Evolutionary conservation across 441 rosid genomes (phyloP).

Genomic region (Jatropha multifida): DNA sequence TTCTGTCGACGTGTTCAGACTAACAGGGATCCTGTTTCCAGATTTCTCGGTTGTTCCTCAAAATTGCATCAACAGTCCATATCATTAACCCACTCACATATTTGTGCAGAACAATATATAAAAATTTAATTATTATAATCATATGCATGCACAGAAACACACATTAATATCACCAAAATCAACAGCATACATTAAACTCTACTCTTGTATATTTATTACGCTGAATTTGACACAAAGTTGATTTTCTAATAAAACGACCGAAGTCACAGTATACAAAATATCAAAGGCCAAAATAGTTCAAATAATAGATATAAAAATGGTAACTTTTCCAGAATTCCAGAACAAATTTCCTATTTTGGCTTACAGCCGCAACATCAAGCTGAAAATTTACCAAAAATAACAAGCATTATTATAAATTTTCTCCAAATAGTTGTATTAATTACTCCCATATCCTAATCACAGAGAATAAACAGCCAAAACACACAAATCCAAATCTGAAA

Average conservation of each 20-base stretch:
- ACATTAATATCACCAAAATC: not conserved
- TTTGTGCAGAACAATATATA: not conserved
- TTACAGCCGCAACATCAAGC: not conserved
- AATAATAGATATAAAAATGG: not conserved
- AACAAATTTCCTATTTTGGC: conserved; percentile 9
- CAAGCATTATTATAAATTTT: not conserved
- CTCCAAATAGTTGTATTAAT: not conserved
- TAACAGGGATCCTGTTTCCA: not conserved
- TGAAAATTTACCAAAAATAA: not conserved
- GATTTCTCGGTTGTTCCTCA: not conserved
- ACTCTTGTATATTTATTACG: too few species aligned
- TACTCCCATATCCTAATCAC: not conserved
- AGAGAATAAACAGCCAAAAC: not conserved
- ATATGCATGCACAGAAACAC: too few species aligned
- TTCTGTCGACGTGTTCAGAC: not conserved
- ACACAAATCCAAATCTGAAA: not conserved
- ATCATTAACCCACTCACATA: not conserved
- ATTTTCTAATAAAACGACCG: conserved; percentile 7
- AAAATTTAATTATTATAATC: too few species aligned
- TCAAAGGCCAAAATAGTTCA: not conserved
- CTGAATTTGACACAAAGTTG: not conserved
- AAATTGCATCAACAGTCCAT: not conserved
- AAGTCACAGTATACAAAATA: not conserved
- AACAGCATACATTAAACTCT: not conserved
- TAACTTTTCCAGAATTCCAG: not conserved